Evolutionary conservation across 1,139 yeast genomes (phyloP).

Genomic region (Sugiyamaella paludigena): DNA sequence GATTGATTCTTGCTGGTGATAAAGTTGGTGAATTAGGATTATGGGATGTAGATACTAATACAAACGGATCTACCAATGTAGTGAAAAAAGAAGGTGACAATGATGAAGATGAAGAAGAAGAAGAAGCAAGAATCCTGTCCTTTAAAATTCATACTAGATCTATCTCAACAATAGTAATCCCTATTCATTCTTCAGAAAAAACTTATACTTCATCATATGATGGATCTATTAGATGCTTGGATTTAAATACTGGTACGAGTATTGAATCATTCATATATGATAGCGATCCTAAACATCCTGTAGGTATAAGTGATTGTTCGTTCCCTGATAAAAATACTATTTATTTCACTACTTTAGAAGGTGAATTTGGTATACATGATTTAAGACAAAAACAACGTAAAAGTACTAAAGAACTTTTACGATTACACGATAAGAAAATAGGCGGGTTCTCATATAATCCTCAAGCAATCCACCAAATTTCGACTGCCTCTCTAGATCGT

Average conservation of each 20-base stretch:
- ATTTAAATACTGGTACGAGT: slow-evolving; percentile 58
- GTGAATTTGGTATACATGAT: slow-evolving; percentile 73
- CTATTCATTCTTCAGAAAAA: slow-evolving; percentile 49
- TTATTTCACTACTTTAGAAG: slow-evolving; percentile 73
- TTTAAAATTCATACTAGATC: slow-evolving; percentile 76
- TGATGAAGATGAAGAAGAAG: slow-evolving; percentile 42
- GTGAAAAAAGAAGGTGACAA: slow-evolving; percentile 48
- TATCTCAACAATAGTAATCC: slow-evolving; percentile 60
- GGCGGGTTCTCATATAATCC: slow-evolving; percentile 88
- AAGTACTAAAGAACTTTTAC: slow-evolving; percentile 39
- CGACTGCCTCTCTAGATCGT: slow-evolving; percentile 86
- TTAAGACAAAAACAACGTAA: slow-evolving; percentile 42
- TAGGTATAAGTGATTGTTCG: slow-evolving; percentile 50
- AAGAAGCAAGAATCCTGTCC: slow-evolving; percentile 56
- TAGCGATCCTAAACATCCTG: slow-evolving; percentile 31
- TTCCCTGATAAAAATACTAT: slow-evolving; percentile 54
- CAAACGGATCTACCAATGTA: slow-evolving; percentile 21
- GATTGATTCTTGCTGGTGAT: slow-evolving; percentile 81
- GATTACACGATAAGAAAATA: slow-evolving; percentile 84
- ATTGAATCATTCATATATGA: slow-evolving; percentile 47
- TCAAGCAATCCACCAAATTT: slow-evolving; percentile 52
- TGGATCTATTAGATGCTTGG: slow-evolving; percentile 74
- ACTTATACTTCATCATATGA: slow-evolving; percentile 78
- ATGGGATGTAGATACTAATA: slow-evolving; percentile 68
- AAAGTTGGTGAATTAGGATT: slow-evolving; percentile 79